Percentiles rank a stretch among this genome's conserved stretches.
phyloP scores from a whole-genome alignment of 2,329 filamentous ascomycete genomes.

The Verticillium isaacii region DNA sequence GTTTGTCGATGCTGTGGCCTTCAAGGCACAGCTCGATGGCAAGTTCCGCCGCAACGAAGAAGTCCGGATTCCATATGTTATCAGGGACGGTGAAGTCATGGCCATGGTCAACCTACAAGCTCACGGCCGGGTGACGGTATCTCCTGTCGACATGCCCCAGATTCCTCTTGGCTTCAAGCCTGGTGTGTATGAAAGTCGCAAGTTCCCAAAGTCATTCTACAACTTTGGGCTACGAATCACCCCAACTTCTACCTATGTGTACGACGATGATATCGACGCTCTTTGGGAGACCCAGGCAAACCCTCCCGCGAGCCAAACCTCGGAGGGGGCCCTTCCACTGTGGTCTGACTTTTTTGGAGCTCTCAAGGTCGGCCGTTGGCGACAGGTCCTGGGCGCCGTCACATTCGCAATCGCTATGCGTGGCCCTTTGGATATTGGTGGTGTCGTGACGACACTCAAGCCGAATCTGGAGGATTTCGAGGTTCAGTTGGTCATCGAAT shows the following conservation, averaged over 20 bases:
- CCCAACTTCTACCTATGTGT: slow-evolving; percentile 55
- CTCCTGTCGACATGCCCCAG: slow-evolving; percentile 49
- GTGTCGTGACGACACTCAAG: slow-evolving; percentile 50
- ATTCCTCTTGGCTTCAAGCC: slow-evolving; percentile 69
- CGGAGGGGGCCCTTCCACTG: slow-evolving; percentile 54
- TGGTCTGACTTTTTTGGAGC: slow-evolving; percentile 68
- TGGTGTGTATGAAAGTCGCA: slow-evolving; percentile 65
- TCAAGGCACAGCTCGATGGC: slow-evolving; percentile 56
- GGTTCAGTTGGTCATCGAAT: slow-evolving; percentile 51
- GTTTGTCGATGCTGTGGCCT: slow-evolving; percentile 51
- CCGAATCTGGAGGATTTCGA: slow-evolving; percentile 61
- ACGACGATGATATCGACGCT: slow-evolving; percentile 43
- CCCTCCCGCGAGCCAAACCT: slow-evolving; percentile 37
- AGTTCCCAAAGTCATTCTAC: slow-evolving; percentile 61
- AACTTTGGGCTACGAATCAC: slow-evolving; percentile 58
- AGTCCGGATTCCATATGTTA: slow-evolving; percentile 48
- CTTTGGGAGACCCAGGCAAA: slow-evolving; percentile 26
- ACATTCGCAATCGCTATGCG: slow-evolving; percentile 59
- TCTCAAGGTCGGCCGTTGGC: slow-evolving; percentile 57
- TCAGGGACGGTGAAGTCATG: slow-evolving; percentile 62
- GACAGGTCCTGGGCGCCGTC: slow-evolving; percentile 56
- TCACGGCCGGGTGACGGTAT: slow-evolving; percentile 48
- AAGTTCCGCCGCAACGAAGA: slow-evolving; percentile 39
- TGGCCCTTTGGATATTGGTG: slow-evolving; percentile 48
- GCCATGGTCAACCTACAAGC: slow-evolving; percentile 63